Percentiles rank a stretch among this genome's conserved stretches.
These are phyloP conservation scores for Penicillium angulare DNA, from an alignment of 495 filamentous ascomycete genomes.

Conservation along the genomic window DNA sequence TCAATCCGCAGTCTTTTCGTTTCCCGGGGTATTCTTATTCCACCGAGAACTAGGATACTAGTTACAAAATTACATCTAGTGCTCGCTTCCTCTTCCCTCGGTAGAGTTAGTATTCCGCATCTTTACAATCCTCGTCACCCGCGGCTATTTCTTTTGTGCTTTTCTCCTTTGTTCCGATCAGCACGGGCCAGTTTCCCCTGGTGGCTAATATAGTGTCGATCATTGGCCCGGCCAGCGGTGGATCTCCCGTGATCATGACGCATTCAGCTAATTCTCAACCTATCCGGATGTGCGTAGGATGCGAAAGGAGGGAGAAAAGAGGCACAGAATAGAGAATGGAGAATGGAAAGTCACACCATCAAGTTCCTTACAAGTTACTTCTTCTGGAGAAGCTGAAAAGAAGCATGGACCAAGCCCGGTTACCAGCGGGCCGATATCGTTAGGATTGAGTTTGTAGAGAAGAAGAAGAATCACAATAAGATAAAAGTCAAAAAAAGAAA, in stretches of 20 bases:
- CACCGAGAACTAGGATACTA: too few species aligned
- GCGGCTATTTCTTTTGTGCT: slow-evolving; percentile 1
- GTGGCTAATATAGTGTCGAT: slow-evolving; percentile 3
- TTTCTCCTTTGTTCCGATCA: slow-evolving; percentile 4
- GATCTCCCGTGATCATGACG: not conserved
- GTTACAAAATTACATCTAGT: too few species aligned
- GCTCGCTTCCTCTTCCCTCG: too few species aligned
- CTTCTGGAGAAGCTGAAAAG: slow-evolving; percentile 1
- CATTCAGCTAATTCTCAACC: slow-evolving; percentile 3
- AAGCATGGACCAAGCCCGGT: slow-evolving; percentile 5
- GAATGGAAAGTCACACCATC: too few species aligned
- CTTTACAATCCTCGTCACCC: too few species aligned
- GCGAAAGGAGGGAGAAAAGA: too few species aligned
- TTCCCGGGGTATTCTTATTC: too few species aligned
- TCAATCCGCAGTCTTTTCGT: too few species aligned
- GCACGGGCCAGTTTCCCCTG: not conserved
- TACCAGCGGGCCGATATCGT: slow-evolving; percentile 7
- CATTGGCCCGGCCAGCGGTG: not conserved
- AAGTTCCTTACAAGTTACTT: not conserved
- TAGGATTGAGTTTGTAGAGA: not conserved
- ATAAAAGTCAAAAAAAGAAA: not conserved
- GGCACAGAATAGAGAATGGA: not conserved
- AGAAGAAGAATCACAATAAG: not conserved
- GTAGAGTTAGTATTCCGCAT: too few species aligned
- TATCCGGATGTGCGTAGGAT: not conserved